Conservation (phyloP, 106 monocot genomes). For the Ottelia alismoides region DNA sequence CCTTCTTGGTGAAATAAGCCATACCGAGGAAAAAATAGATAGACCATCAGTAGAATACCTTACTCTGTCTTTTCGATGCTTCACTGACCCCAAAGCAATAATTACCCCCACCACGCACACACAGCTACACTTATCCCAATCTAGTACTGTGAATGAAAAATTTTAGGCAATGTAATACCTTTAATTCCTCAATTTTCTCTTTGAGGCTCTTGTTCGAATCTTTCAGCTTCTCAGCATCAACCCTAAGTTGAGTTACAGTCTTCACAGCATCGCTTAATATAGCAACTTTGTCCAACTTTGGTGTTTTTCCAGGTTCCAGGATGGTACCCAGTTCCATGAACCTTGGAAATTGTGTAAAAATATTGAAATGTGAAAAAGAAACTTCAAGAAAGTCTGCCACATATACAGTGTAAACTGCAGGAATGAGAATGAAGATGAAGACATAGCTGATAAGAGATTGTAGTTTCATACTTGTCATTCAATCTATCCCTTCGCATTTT, state of each 20-base stretch:
- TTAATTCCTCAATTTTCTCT: slow-evolving; percentile 62
- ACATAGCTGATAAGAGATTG: not conserved
- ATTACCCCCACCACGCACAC: too few relatives aligned
- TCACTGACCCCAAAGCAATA: too few relatives aligned
- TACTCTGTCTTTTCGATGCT: too few relatives aligned
- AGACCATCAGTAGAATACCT: too few relatives aligned
- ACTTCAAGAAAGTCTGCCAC: not conserved
- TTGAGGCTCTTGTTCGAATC: slow-evolving; percentile 56
- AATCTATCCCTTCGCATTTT: slow-evolving; percentile 73
- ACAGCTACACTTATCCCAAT: too few relatives aligned
- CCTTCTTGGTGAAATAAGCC: not conserved
- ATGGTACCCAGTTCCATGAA: slow-evolving; percentile 54
- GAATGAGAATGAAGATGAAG: not conserved
- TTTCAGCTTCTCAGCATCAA: slow-evolving; percentile 49
- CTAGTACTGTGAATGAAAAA: not conserved
- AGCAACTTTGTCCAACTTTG: slow-evolving; percentile 54
- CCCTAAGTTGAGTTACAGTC: slow-evolving; percentile 43
- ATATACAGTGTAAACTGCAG: not conserved
- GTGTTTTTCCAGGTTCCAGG: slow-evolving; percentile 59
- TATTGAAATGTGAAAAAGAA: slow-evolving; percentile 2
- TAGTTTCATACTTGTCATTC: slow-evolving; percentile 53
- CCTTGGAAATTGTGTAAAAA: slow-evolving; percentile 9
- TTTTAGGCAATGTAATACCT: slow-evolving; percentile 14
- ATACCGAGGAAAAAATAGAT: not conserved
- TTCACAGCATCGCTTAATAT: slow-evolving; percentile 52